Evolutionary conservation across 331 rosid genomes (phyloP), one percentile per base, ranked within the genome.

Genomic region (Dryas integrifolia): DNA sequence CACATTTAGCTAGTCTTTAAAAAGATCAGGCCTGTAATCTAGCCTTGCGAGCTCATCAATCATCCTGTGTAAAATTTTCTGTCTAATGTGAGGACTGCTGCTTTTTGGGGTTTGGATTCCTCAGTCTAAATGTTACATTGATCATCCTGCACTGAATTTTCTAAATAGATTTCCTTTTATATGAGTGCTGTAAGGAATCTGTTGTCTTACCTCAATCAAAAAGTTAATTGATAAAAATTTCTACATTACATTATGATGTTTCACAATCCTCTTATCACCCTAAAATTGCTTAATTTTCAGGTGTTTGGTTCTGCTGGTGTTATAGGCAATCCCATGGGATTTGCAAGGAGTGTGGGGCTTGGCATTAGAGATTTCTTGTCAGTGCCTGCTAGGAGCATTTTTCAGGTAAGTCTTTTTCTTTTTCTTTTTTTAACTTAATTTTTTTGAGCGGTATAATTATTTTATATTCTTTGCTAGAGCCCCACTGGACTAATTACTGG

Each of bases 251-350:
- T 18, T 16, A 5, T 68, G 45, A 26, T 35, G 46, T 38, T n/a
- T 13, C 44, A n/a, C 21, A 21, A 7, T 41, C 45, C 44, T 24
- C 40, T 75, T 43, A 56, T 62, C 56, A 26, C 47, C 13, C 44
- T 72, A 56, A 65, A 69, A 58, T 58, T 46, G 75, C 59, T 79
- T 72, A 60, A 81, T 70, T 44, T 82, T 79, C 82, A 93, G 98
- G 86, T 93, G 79, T 88, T 93, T 75, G 98, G 98, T 71, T 93
- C 97, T 58, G 98, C 98, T 55, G 98, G 98, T 85, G 96, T 93
- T 52, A 91, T 94, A 81, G 98, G 98, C 76, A 94, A 91, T 83
- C 97, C 98, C 72, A 84, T 94, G 96, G 97, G 97, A 69, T 94
- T 94, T 85, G 98, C 95, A 40, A 81, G 98, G 86, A 90, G 92